These are phyloP conservation scores for Entomortierella chlamydospora DNA, from an alignment of 192 early-diverging fungal genomes.

Conservation along the genomic window DNA sequence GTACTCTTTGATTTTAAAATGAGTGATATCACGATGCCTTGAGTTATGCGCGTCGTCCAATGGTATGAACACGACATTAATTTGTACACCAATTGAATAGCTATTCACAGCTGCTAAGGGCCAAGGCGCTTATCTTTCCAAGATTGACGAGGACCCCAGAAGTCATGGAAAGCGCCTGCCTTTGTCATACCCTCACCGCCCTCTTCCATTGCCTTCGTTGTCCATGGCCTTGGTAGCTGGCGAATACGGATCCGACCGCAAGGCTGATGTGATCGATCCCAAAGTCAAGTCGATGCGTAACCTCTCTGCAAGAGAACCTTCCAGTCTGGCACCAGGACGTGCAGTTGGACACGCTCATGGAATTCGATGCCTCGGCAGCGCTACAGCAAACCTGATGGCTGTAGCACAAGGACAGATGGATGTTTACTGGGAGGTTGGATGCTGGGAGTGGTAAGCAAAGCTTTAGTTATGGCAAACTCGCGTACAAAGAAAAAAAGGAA, in stretches of 20 bases:
- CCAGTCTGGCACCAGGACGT: conserved; percentile 36
- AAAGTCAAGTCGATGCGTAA: conserved; percentile 77
- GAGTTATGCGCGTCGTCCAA: background rate
- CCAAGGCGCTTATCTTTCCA: conserved; percentile 72
- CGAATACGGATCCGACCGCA: conserved; percentile 87
- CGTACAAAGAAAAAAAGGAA: background rate
- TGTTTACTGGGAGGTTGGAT: conserved; percentile 93
- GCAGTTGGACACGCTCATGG: conserved; percentile 72
- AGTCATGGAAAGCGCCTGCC: conserved; percentile 69
- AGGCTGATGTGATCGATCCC: conserved; percentile 64
- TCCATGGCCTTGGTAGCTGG: conserved; percentile 78
- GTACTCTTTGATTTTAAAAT: conserved; percentile 24
- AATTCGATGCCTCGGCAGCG: conserved; percentile 81
- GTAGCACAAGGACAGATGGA: conserved; percentile 88
- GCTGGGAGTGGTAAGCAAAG: conserved; percentile 68
- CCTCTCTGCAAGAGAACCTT: conserved; percentile 67
- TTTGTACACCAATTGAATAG: conserved; percentile 11
- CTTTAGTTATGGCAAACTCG: background rate
- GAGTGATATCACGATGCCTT: no score
- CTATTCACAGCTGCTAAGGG: conserved; percentile 68
- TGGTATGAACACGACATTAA: background rate
- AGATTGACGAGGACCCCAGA: conserved; percentile 47
- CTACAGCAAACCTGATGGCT: conserved; percentile 80
- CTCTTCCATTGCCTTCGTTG: conserved; percentile 71
- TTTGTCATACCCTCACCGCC: conserved; percentile 61